Evolutionary conservation across 371 early-diverging fungal genomes (phyloP), one percentile per base, ranked within the genome.

Genomic region (Saksenaea vasiformis): DNA sequence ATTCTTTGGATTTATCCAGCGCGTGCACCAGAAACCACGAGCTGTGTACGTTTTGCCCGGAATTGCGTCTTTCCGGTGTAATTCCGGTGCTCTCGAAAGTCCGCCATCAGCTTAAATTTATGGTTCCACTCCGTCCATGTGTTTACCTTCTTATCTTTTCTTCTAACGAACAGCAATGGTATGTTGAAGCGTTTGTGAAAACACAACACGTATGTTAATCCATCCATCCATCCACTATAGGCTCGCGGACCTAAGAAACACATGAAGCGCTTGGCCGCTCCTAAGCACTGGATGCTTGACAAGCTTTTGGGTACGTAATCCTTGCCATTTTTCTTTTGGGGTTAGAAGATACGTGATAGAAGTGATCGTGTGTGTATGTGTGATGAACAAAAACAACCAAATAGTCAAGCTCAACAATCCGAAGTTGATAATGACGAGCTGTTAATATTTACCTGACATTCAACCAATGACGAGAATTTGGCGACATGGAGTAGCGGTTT

Each of bases 231-330:
- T 55, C 37, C 5, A 41, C 54, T 65, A 51, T 85, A 94, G 98
- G 93, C 92, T 85, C 94, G 99, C 81, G 99, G 99, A 85, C 98
- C 98, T 72, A 95, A 94, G 87, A 98, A 99, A 90, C 99, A 99
- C 89, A 89, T 99, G 91, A 99, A 99, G 96, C 95, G 99, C 85
- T 91, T 99, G 76, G 91, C 88, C 61, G 99, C 99, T 68, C 99
- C 99, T 85, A 95, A 94, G 89, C 97, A 98, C 90, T 99, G 99
- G 99, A 98, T 99, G 96, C 91, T 99, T 74, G 98, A 98, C 93
- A 99, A 99, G 87, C 90, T 97, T 74, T 78, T 81, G 75, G 81
- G 81, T 78, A 76, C 39, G 17, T 54, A 5, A 53, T 22, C 19
- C 22, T 14, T 36, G 8, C 22, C 10, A 19, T 2, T 4, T 47